Conservation (phyloP, 306 rosid genomes). For the Sophora flavescens region DNA sequence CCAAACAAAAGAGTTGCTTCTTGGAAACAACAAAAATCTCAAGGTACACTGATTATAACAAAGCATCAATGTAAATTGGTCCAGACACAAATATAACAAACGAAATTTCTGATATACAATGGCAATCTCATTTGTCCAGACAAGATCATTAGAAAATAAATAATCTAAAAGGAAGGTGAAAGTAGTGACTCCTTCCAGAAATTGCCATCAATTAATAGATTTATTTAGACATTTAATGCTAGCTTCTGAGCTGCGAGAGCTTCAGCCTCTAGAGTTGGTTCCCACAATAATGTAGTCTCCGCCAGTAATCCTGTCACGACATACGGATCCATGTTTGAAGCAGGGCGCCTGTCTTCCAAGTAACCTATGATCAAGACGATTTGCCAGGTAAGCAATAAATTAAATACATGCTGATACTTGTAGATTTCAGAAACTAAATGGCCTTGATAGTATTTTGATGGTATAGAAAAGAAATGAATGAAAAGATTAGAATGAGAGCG, state of each 20-base stretch:
- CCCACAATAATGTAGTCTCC: constrained; percentile 86
- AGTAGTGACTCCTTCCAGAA: constrained; percentile 42
- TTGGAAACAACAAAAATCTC: not conserved
- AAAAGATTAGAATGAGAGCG: constrained; percentile 10
- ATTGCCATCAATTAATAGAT: constrained; percentile 35
- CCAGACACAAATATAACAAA: constrained; percentile 46
- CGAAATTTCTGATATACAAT: constrained; percentile 47
- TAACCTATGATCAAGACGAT: constrained; percentile 65
- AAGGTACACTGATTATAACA: constrained; percentile 20
- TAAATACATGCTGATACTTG: not conserved
- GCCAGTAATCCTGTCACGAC: constrained; percentile 83
- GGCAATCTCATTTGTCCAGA: constrained; percentile 57
- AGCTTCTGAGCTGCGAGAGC: constrained; percentile 98
- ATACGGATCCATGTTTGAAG: constrained; percentile 99
- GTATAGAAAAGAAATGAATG: not conserved
- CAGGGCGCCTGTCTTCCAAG: constrained; percentile 99
- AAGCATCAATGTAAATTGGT: constrained; percentile 49
- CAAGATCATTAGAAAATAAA: constrained; percentile 54
- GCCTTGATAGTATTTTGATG: constrained; percentile 5
- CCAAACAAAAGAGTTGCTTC: not conserved
- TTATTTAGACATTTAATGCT: constrained; percentile 76
- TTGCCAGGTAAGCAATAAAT: not conserved
- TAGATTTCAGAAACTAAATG: constrained; percentile 22
- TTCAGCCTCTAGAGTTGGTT: constrained; percentile 96
- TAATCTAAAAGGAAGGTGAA: constrained; percentile 52